Evolutionary conservation across 2,329 filamentous ascomycete species (phyloP).

Genomic region (Nectriaceae sp.): DNA sequence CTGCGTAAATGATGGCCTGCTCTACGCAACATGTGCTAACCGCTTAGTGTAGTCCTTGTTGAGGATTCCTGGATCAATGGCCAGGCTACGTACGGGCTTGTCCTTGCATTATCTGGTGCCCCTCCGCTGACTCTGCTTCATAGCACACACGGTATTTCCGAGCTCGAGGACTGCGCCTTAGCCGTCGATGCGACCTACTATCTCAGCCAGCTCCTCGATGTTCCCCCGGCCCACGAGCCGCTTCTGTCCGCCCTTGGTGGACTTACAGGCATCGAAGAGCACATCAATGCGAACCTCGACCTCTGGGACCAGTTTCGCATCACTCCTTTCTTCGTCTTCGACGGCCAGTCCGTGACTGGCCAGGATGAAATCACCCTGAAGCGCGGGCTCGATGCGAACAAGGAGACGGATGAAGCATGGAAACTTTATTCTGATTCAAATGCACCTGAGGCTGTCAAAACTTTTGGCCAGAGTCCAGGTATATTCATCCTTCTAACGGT

Average conservation of each 20-base stretch:
- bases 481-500: constrained; percentile 27
- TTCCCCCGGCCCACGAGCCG: constrained; percentile 74
- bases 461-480: constrained; percentile 82
- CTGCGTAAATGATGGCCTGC: constrained; percentile 2
- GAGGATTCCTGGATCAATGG: constrained; percentile 43
- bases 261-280: constrained; percentile 74
- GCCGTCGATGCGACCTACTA: constrained; percentile 91
- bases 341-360: constrained; percentile 78
- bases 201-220: constrained; percentile 75
- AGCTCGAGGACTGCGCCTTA: constrained; percentile 73
- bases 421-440: constrained; percentile 79
- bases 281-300: constrained; percentile 76
- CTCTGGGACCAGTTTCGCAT: constrained; percentile 70
- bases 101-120: background rate
- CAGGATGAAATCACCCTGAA: constrained; percentile 71
- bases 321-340: constrained; percentile 87
- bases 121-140: background rate
- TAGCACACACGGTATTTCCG: constrained; percentile 64
- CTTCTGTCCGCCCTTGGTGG: constrained; percentile 89
- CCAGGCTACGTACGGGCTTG: constrained; percentile 37
- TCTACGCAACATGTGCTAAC: constrained; percentile 19
- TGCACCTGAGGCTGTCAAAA: constrained; percentile 76
- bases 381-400: constrained; percentile 64
- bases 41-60: constrained; percentile 34
- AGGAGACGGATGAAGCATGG: constrained; percentile 81